Evolutionary conservation across 2,329 filamentous ascomycete species (phyloP).

Genomic region (Colletotrichum endophyticum): DNA sequence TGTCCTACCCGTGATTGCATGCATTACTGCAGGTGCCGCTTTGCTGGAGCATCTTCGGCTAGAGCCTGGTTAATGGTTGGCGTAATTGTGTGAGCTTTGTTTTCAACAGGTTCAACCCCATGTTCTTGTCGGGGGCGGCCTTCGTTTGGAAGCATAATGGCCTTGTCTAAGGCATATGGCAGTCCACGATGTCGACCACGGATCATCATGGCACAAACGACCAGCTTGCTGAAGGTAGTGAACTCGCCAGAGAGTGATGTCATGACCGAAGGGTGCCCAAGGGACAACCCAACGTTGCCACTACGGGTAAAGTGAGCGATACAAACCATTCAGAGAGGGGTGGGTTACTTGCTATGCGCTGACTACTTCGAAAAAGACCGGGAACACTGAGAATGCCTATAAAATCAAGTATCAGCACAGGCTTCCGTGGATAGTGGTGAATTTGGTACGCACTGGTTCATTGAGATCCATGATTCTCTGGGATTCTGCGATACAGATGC

Average conservation of each 20-base stretch:
- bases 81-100: fast-evolving
- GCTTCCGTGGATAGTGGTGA: fast-evolving
- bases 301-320: slow-evolving; percentile 22
- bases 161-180: slow-evolving; percentile 37
- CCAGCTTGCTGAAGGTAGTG: slow-evolving; percentile 36
- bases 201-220: slow-evolving; percentile 43
- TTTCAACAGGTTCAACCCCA: background rate
- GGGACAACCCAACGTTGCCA: slow-evolving; percentile 39
- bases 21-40: background rate
- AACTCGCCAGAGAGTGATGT: slow-evolving; percentile 35
- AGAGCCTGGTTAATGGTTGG: background rate
- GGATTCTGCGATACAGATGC: slow-evolving; percentile 31
- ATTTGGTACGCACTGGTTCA: background rate
- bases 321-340: background rate
- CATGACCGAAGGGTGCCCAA: slow-evolving; percentile 34
- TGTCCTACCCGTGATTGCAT: background rate
- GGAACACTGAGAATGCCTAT: slow-evolving; percentile 33
- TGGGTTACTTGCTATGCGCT: slow-evolving; percentile 34
- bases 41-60: background rate
- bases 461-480: background rate
- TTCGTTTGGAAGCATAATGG: slow-evolving; percentile 27
- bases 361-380: slow-evolving; percentile 37
- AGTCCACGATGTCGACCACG: slow-evolving; percentile 39
- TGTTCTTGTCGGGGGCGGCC: background rate
- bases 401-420: background rate